These are phyloP conservation scores for Cadophora luteo-olivacea DNA, from an alignment of 2,329 filamentous ascomycete genomes.

Conservation along the genomic window DNA sequence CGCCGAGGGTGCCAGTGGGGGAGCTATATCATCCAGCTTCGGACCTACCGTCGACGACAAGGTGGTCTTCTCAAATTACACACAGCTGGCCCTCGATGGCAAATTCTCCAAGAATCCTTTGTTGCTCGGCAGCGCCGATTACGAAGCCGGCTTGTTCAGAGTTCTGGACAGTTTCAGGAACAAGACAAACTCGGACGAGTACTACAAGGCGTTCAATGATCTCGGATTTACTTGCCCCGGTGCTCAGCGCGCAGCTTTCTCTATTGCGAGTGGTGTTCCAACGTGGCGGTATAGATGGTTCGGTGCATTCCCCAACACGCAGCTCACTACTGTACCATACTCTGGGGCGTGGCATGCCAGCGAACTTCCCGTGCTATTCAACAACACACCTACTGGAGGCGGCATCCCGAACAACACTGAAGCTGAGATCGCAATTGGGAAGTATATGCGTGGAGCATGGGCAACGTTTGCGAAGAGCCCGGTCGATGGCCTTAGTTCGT, in stretches of 20 bases:
- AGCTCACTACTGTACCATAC: conserved; percentile 31
- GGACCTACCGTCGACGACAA: conserved; percentile 31
- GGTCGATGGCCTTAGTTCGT: conserved; percentile 35
- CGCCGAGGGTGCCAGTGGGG: not conserved
- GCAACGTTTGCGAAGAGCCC: conserved; percentile 46
- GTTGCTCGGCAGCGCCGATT: conserved; percentile 38
- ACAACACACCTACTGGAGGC: conserved; percentile 21
- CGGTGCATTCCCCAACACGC: conserved; percentile 43
- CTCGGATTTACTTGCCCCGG: conserved; percentile 42
- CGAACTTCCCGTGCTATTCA: conserved; percentile 35
- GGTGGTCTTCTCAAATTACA: conserved; percentile 32
- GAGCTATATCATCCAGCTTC: conserved; percentile 19
- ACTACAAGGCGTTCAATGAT: conserved; percentile 25
- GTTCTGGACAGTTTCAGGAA: conserved; percentile 4
- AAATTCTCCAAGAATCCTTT: conserved; percentile 31
- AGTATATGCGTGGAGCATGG: conserved; percentile 45
- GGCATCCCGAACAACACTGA: conserved; percentile 22
- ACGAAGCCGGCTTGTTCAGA: conserved; percentile 37
- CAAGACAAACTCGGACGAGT: conserved; percentile 7
- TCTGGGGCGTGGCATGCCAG: conserved; percentile 43
- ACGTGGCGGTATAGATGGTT: conserved; percentile 46
- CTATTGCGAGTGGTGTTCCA: conserved; percentile 35
- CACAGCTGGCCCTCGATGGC: conserved; percentile 14
- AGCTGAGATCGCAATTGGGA: conserved; percentile 38
- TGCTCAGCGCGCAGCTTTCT: conserved; percentile 32